phyloP scores from a whole-genome alignment of 1,139 yeast genomes.

The Suhomyces taliae region DNA sequence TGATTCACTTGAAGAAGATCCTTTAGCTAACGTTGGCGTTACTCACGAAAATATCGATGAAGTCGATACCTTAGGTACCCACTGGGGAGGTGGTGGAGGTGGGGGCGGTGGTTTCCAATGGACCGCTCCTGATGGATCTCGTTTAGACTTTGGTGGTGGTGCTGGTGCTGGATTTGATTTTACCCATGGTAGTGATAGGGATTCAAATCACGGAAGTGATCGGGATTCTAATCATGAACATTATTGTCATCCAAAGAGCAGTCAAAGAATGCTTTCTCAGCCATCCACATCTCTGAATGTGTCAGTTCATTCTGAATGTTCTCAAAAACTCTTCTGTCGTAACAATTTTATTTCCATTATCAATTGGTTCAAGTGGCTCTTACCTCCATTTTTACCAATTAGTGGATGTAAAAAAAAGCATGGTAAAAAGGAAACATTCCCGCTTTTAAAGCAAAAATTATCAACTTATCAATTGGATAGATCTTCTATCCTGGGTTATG shows the following conservation, averaged over 20 bases:
- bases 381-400: slow-evolving; percentile 23
- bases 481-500: slow-evolving; percentile 11
- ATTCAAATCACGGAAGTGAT: not conserved
- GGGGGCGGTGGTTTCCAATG: slow-evolving; percentile 28
- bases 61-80: slow-evolving; percentile 9
- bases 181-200: slow-evolving; percentile 4
- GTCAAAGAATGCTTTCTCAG: not conserved
- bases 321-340: not conserved
- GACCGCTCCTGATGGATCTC: slow-evolving; percentile 25
- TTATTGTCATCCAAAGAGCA: not conserved
- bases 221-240: not conserved
- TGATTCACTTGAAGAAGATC: slow-evolving; percentile 14
- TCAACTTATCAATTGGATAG: slow-evolving; percentile 16
- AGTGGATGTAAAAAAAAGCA: not conserved
- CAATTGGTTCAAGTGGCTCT: slow-evolving; percentile 26
- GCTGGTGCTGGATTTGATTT: not conserved
- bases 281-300: not conserved
- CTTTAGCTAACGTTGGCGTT: slow-evolving; percentile 8
- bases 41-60: slow-evolving; percentile 16
- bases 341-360: slow-evolving; percentile 9
- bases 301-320: not conserved
- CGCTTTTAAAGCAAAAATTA: slow-evolving; percentile 15
- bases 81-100: slow-evolving; percentile 28
- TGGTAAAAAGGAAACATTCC: slow-evolving; percentile 12
- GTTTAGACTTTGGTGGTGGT: slow-evolving; percentile 14